Conservation (phyloP, 1,139 yeast genomes). For the Kurtzmaniella natalensis region DNA sequence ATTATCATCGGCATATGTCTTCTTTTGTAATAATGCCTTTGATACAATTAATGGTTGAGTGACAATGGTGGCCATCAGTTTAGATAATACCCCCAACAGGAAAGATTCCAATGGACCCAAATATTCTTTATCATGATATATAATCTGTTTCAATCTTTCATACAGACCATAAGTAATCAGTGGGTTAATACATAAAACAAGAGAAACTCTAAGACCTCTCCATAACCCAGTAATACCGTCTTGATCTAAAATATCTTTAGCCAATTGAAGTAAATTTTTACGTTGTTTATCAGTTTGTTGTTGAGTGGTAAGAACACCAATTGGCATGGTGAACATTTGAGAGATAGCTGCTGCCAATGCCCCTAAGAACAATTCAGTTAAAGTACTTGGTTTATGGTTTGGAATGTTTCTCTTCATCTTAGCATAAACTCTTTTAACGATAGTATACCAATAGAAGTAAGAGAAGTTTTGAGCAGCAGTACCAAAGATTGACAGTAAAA, state of each 20-base stretch:
- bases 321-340: conserved; percentile 79
- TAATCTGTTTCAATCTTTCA: conserved; percentile 58
- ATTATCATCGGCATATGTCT: conserved; percentile 21
- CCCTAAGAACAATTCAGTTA: conserved; percentile 72
- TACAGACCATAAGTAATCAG: conserved; percentile 84
- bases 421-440: conserved; percentile 59
- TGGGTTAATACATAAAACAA: conserved; percentile 78
- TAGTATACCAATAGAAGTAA: conserved; percentile 83
- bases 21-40: conserved; percentile 75
- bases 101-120: conserved; percentile 68
- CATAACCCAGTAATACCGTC: conserved; percentile 75
- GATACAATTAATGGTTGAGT: conserved; percentile 87
- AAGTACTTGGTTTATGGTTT: conserved; percentile 48
- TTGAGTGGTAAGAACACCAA: conserved; percentile 76
- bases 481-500: conserved; percentile 65
- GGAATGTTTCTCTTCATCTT: conserved; percentile 36
- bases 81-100: conserved; percentile 72
- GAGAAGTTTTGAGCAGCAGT: conserved; percentile 79
- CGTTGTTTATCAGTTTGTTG: conserved; percentile 63
- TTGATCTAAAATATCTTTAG: conserved; percentile 54
- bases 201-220: conserved; percentile 79
- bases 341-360: conserved; percentile 84
- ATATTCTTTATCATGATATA: conserved; percentile 44
- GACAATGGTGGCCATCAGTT: conserved; percentile 71
- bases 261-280: conserved; percentile 42